phyloP scores from a whole-genome alignment of 148 eudicot genomes.

The Drosera capensis region DNA sequence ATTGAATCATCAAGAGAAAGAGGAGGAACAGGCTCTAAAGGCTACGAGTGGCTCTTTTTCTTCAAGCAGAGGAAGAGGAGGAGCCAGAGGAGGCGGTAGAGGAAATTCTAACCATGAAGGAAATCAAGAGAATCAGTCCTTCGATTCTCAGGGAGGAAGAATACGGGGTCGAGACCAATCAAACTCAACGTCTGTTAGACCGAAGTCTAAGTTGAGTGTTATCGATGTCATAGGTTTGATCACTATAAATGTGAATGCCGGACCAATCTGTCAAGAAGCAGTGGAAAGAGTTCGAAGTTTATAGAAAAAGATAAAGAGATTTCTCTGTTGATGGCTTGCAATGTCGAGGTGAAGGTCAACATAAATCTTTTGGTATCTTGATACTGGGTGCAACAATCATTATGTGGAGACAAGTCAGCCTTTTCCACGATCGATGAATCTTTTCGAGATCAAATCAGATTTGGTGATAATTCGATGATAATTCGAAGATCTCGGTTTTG shows the following conservation, averaged over 20 bases:
- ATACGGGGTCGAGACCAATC: not conserved
- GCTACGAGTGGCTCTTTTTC: not conserved
- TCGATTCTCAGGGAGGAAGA: not conserved
- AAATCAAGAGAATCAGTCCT: not conserved
- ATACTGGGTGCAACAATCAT: constrained; percentile 1
- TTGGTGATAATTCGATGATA: too few species aligned
- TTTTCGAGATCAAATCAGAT: constrained; percentile 1
- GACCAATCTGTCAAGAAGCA: not conserved
- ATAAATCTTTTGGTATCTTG: too few species aligned
- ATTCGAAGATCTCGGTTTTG: not conserved
- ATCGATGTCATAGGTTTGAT: constrained; percentile 3
- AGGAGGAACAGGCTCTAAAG: constrained; percentile 11
- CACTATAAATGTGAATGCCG: constrained; percentile 5
- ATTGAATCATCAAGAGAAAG: not conserved
- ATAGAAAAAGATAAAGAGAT: constrained; percentile 1
- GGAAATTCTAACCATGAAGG: too few species aligned
- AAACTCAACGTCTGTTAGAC: too few species aligned
- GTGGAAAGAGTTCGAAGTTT: not conserved
- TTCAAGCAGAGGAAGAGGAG: not conserved
- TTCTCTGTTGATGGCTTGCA: constrained; percentile 1
- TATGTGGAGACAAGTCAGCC: not conserved
- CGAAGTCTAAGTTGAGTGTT: constrained; percentile 15
- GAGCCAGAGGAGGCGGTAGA: not conserved
- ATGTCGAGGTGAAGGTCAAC: constrained; percentile 1
- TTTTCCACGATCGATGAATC: not conserved